Base-by-base conservation (phyloP, 1,284 basidiomycete genomes). In the Cutaneotrichosporon spelunceum region DNA sequence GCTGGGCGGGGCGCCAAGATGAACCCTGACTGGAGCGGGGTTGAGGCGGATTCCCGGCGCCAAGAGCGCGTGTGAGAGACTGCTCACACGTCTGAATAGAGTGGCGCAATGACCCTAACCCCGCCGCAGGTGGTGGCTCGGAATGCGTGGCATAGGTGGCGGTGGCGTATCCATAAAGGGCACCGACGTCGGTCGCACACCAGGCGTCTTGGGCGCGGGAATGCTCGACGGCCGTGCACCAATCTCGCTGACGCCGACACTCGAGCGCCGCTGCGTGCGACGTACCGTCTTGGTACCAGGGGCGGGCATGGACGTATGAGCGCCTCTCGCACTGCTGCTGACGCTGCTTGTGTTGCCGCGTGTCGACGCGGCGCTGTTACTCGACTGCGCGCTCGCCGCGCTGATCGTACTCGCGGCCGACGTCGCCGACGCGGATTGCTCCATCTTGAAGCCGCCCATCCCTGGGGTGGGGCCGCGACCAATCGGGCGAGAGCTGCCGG, bases 61-160 rank as follows among this genome's bases (percentile, higher is more conserved):
- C 13, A 14, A 39, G 36, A 39, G 36, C 36, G 36, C 36, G 36
- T 14, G 6, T 39, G 36, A 14, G 36, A 39, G 36, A 10, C 13
- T 14, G 14, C 1, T 5, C 36, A 6, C 2, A 39, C 16, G 26
- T 26, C 24, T 21, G 47, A 23, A 26, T 26, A 23, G n/a, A n/a
- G 47, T 26, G 47, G 13, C 23, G 23, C 24, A n/a, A 48, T 21
- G 13, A 10, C 5, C 7, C 47, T 49, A 49, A 10, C 14, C 24
- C 47, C 14, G 23, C 8, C 33, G 52, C 30, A 30, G 52, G 19
- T 34, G 23, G 21, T 53, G n/a, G 33, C 45, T 60, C 21, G 75
- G 75, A 56, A 77, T 77, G 42, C 74, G 63, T 24, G 75, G 74
- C 3, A 76, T 72, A 33, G 73, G 74, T 11, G 75, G 74, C 14